Evolutionary conservation across 1,284 basidiomycete genomes (phyloP).

Genomic region (Leccinum solheimii): DNA sequence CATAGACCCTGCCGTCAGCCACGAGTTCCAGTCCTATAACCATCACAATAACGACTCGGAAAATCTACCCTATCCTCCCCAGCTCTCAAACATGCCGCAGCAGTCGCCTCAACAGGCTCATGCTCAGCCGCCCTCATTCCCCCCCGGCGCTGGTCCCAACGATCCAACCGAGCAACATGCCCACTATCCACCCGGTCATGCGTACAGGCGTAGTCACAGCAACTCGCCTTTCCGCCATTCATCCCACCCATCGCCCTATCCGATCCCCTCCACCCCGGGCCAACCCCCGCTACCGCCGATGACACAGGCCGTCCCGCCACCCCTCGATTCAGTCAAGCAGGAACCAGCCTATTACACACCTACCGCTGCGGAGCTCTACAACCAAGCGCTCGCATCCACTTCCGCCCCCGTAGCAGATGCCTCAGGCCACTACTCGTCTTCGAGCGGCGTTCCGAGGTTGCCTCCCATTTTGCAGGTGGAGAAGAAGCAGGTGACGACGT

Average conservation of each 20-base stretch:
- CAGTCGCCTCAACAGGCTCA: constrained; percentile 28
- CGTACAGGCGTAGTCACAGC: constrained; percentile 37
- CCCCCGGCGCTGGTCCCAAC: constrained; percentile 37
- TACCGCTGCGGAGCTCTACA: constrained; percentile 49
- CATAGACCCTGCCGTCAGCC: constrained; percentile 36
- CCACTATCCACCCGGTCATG: constrained; percentile 35
- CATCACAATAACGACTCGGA: constrained; percentile 31
- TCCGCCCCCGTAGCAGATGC: constrained; percentile 24
- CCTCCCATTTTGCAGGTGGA: constrained; percentile 85
- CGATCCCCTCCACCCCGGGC: constrained; percentile 41
- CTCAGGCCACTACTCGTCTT: constrained; percentile 53
- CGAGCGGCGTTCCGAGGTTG: constrained; percentile 60
- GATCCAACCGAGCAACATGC: constrained; percentile 34
- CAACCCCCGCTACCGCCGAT: constrained; percentile 26
- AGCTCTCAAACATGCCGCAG: constrained; percentile 32
- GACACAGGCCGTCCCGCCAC: constrained; percentile 15
- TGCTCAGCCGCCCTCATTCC: constrained; percentile 32
- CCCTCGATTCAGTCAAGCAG: constrained; percentile 27
- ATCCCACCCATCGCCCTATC: constrained; percentile 38
- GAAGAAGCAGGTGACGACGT: constrained; percentile 91
- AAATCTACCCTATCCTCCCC: constrained; percentile 25
- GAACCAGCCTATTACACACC: constrained; percentile 42
- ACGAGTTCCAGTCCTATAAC: constrained; percentile 35
- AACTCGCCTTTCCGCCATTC: constrained; percentile 38
- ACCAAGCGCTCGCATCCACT: constrained; percentile 40